phyloP scores from a whole-genome alignment of 2,329 filamentous ascomycete genomes.

The Xylariaceae sp. region DNA sequence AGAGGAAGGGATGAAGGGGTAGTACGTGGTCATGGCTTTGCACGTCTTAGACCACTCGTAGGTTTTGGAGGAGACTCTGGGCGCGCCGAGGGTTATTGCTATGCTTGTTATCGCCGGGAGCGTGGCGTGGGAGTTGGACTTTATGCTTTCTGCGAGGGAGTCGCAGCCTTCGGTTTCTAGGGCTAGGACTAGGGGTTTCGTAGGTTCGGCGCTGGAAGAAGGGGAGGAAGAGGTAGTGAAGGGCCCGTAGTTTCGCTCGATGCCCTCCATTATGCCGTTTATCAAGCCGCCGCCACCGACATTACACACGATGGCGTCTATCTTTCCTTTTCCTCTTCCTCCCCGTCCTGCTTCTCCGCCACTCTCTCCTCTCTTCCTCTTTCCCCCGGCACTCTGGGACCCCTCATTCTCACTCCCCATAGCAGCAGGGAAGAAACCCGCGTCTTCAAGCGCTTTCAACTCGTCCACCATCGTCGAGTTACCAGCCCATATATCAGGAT shows the following conservation, averaged over 20 bases:
- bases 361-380: too few species aligned
- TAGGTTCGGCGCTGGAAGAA: conserved; percentile 24
- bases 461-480: conserved; percentile 56
- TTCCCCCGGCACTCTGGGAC: too few species aligned
- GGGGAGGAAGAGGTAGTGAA: background rate
- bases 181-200: conserved; percentile 55
- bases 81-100: conserved; percentile 71
- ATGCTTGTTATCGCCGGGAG: conserved; percentile 70
- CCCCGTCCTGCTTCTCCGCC: background rate
- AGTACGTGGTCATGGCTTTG: conserved; percentile 2
- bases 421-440: conserved; percentile 29
- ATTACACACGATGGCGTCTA: conserved; percentile 70
- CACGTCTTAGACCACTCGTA: conserved; percentile 56
- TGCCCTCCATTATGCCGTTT: conserved; percentile 68
- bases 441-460: conserved; percentile 36
- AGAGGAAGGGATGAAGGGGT: background rate
- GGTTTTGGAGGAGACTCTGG: conserved; percentile 62
- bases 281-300: conserved; percentile 80
- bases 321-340: conserved; percentile 24
- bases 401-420: conserved; percentile 19
- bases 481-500: conserved; percentile 64
- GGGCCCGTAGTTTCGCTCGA: conserved; percentile 43
- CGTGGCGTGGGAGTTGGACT: conserved; percentile 54
- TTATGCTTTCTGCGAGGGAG: conserved; percentile 60
- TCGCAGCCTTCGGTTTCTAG: conserved; percentile 75